Conservation (phyloP, 805 yeast genomes). For the Torulaspora quercuum region DNA sequence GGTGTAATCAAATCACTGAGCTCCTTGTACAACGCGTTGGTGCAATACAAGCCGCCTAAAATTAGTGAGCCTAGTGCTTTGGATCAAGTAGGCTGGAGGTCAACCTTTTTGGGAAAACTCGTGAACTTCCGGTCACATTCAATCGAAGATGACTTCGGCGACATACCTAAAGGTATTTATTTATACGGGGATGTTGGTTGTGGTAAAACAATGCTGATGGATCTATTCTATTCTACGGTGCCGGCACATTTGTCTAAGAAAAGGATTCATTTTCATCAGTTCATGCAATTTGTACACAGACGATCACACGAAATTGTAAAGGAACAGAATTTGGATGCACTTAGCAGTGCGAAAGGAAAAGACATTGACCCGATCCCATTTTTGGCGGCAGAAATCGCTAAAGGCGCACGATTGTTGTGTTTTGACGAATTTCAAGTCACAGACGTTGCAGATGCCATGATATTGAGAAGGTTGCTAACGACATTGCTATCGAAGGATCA, state of each 20-base stretch:
- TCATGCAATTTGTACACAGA: constrained; percentile 92
- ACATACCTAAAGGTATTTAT: constrained; percentile 78
- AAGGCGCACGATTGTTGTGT: constrained; percentile 72
- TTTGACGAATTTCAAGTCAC: constrained; percentile 98
- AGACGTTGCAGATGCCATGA: constrained; percentile 98
- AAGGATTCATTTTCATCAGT: constrained; percentile 92
- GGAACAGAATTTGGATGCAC: constrained; percentile 47
- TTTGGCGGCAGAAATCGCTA: constrained; percentile 79
- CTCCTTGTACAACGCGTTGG: constrained; percentile 52
- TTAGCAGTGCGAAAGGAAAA: constrained; percentile 37
- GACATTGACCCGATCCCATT: constrained; percentile 81
- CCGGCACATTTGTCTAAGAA: constrained; percentile 73
- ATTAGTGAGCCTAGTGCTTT: constrained; percentile 52
- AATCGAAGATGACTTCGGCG: constrained; percentile 20
- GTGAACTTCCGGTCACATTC: constrained; percentile 23
- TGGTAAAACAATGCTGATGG: constrained; percentile 98
- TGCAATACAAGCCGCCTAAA: constrained; percentile 57
- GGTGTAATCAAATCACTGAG: constrained; percentile 62
- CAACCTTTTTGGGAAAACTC: constrained; percentile 35
- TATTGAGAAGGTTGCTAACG: constrained; percentile 70
- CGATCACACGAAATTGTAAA: constrained; percentile 71
- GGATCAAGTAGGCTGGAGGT: constrained; percentile 42
- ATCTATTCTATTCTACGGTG: constrained; percentile 79
- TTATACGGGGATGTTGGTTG: constrained; percentile 97
- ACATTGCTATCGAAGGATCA: constrained; percentile 65